Percentiles rank a stretch among this genome's conserved stretches.
Conservation (phyloP, 1,284 basidiomycete genomes). For the Trichosporon sp. region DNA sequence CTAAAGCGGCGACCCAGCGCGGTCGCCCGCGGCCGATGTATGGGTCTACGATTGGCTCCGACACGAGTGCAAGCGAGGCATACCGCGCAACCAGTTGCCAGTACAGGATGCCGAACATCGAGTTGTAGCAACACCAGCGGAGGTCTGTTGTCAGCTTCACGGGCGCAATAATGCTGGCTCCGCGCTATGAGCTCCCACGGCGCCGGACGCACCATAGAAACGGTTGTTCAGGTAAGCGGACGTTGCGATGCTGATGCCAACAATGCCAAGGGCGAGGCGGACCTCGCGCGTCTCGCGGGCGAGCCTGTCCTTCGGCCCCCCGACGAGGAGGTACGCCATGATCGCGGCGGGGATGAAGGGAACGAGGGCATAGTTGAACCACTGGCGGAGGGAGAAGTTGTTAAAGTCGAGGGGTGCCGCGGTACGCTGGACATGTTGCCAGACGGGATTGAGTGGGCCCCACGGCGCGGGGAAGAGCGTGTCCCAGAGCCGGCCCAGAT, state of each 20-base stretch:
- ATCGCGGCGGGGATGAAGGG: not conserved
- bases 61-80: not conserved
- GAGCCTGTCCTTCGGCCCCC: not conserved
- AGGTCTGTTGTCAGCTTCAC: not conserved
- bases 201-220: not conserved
- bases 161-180: too few relatives aligned
- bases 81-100: conserved; percentile 40
- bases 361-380: not conserved
- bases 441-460: conserved; percentile 2
- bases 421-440: not conserved
- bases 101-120: conserved; percentile 35
- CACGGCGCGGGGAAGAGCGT: not conserved
- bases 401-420: conserved; percentile 10
- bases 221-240: not conserved
- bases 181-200: too few relatives aligned
- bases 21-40: conserved; percentile 34
- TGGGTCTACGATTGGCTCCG: conserved; percentile 23
- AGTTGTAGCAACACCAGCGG: conserved; percentile 32
- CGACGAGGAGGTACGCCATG: conserved; percentile 6
- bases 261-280: not conserved
- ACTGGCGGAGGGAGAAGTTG: not conserved
- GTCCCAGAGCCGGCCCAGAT: not conserved
- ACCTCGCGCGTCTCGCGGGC: not conserved
- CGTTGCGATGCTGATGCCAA: not conserved
- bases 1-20: conserved; percentile 36